Evolutionary conservation across 139 green algal species (phyloP).

Genomic region (Astrephomene gubernaculifera): DNA sequence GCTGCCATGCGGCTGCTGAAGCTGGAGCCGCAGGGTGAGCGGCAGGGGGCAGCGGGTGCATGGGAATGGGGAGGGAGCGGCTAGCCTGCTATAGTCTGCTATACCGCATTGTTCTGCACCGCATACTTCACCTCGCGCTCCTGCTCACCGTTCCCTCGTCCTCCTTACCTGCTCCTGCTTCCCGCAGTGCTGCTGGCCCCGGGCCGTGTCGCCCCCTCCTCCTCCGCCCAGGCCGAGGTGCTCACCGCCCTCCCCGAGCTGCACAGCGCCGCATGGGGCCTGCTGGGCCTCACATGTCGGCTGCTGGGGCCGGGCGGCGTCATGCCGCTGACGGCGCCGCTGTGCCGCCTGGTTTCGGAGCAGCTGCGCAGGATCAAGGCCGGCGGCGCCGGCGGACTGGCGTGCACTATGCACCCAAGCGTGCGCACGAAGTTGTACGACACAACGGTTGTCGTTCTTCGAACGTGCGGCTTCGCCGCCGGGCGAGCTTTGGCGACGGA

Average conservation of each 20-base stretch:
- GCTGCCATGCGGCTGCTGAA: slow-evolving; percentile 54
- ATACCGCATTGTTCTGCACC: no score
- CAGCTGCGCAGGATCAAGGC: slow-evolving; percentile 48
- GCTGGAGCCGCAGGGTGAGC: slow-evolving; percentile 51
- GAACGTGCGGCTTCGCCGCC: slow-evolving; percentile 38
- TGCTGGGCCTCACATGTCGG: slow-evolving; percentile 43
- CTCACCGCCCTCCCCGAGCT: slow-evolving; percentile 56
- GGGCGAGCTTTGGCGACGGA: slow-evolving; percentile 45
- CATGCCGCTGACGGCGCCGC: slow-evolving; percentile 50
- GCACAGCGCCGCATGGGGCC: slow-evolving; percentile 33
- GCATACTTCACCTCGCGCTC: neutral
- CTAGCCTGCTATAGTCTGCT: no score
- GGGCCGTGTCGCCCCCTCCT: slow-evolving; percentile 42
- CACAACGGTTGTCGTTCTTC: slow-evolving; percentile 43
- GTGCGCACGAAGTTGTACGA: slow-evolving; percentile 53
- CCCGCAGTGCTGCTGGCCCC: slow-evolving; percentile 42
- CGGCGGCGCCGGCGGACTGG: slow-evolving; percentile 25
- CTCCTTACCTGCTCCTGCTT: no score
- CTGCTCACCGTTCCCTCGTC: neutral
- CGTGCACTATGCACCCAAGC: neutral
- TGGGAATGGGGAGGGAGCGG: no score
- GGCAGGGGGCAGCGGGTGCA: no score
- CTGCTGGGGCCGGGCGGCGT: slow-evolving; percentile 10
- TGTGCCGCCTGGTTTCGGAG: slow-evolving; percentile 50
- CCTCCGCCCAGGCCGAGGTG: slow-evolving; percentile 56